Percentiles rank a stretch among this genome's conserved stretches.
Conservation (phyloP, 2,329 filamentous ascomycete genomes). For the Knufia petricola region DNA sequence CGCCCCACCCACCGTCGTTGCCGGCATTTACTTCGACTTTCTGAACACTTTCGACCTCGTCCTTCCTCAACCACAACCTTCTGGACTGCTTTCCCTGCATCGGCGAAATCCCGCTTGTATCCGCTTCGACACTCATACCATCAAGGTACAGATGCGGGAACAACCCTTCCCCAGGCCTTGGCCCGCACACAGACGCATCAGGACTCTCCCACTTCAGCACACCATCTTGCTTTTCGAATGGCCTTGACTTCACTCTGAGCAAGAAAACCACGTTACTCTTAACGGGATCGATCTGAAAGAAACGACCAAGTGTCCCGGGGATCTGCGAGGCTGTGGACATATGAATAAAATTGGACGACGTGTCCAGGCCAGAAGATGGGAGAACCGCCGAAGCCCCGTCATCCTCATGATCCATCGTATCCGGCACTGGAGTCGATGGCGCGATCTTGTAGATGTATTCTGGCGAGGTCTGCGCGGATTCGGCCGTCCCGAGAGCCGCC, state of each 20-base stretch:
- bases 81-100: background rate
- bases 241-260: slow-evolving; percentile 25
- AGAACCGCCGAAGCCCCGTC: slow-evolving; percentile 24
- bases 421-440: slow-evolving; percentile 26
- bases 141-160: slow-evolving; percentile 25
- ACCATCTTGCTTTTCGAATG: slow-evolving; percentile 21
- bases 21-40: slow-evolving; percentile 1
- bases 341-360: slow-evolving; percentile 30
- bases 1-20: background rate
- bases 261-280: slow-evolving; percentile 25
- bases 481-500: too few species aligned
- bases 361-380: slow-evolving; percentile 30
- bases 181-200: slow-evolving; percentile 29
- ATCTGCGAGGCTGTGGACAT: slow-evolving; percentile 31
- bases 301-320: slow-evolving; percentile 30
- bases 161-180: slow-evolving; percentile 30
- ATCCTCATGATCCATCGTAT: too few species aligned
- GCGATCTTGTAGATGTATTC: slow-evolving; percentile 32
- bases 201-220: slow-evolving; percentile 32
- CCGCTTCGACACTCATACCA: too few species aligned
- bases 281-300: slow-evolving; percentile 30
- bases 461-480: background rate
- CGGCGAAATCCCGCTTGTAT: too few species aligned
- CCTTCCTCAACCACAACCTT: slow-evolving; percentile 4
- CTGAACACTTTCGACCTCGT: slow-evolving; percentile 2